Conservation (phyloP, 2,329 filamentous ascomycete species). For the Fusarium cyanostomum region DNA sequence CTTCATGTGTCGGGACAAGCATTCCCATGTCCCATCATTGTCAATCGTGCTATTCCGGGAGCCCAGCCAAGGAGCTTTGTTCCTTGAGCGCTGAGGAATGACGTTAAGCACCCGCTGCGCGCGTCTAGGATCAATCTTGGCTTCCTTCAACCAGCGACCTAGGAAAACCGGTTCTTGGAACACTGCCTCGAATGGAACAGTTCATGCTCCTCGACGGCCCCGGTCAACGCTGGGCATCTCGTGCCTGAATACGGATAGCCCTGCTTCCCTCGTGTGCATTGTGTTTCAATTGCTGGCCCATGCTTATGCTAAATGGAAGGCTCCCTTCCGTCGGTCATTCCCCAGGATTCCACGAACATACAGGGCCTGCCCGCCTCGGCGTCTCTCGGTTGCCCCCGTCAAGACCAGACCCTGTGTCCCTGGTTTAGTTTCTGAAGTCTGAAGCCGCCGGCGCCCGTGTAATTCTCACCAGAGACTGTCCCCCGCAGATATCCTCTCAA, state of each 20-base stretch:
- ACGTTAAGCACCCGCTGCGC: slow-evolving; percentile 25
- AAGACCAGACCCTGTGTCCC: slow-evolving; percentile 8
- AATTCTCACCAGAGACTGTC: slow-evolving; percentile 19
- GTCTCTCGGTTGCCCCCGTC: slow-evolving; percentile 29
- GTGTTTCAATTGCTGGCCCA: slow-evolving; percentile 34
- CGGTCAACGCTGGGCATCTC: slow-evolving; percentile 16
- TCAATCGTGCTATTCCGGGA: slow-evolving; percentile 27
- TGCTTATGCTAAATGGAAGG: slow-evolving; percentile 24
- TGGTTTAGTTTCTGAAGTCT: slow-evolving; percentile 24
- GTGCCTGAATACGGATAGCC: slow-evolving; percentile 24
- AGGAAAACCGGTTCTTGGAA: slow-evolving; percentile 36
- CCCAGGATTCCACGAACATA: slow-evolving; percentile 15
- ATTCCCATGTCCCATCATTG: slow-evolving; percentile 32
- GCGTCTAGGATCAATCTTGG: slow-evolving; percentile 12
- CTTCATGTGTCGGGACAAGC: slow-evolving; percentile 25
- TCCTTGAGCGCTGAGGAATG: slow-evolving; percentile 31
- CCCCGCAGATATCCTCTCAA: slow-evolving; percentile 12
- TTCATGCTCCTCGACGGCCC: slow-evolving; percentile 33
- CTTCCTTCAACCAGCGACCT: slow-evolving; percentile 7
- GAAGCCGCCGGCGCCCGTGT: slow-evolving; percentile 28
- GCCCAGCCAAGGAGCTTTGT: slow-evolving; percentile 21
- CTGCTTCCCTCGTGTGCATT: slow-evolving; percentile 18
- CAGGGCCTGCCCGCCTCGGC: slow-evolving; percentile 29
- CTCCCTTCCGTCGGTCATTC: slow-evolving; percentile 24
- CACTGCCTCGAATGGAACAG: slow-evolving; percentile 30